phyloP scores from a whole-genome alignment of 352 stramenopile genomes.

The Pythium graminicola region DNA sequence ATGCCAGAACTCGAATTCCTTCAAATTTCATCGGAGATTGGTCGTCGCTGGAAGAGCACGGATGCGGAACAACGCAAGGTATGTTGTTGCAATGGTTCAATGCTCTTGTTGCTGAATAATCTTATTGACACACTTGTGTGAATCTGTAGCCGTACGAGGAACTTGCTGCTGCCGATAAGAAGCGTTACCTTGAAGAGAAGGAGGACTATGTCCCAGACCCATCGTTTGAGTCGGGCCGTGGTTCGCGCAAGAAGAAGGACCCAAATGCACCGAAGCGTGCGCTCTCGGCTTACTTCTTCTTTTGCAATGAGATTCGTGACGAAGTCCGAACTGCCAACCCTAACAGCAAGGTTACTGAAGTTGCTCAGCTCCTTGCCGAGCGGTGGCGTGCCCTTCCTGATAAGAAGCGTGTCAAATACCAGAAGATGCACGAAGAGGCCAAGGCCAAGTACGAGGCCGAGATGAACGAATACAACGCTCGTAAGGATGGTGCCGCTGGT shows the following conservation, averaged over 20 bases:
- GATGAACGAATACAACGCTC: slow-evolving; percentile 88
- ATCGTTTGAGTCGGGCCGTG: slow-evolving; percentile 60
- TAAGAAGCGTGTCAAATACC: slow-evolving; percentile 89
- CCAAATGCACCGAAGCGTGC: slow-evolving; percentile 91
- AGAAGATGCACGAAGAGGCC: slow-evolving; percentile 82
- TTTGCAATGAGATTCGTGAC: slow-evolving; percentile 91
- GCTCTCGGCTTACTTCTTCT: slow-evolving; percentile 94
- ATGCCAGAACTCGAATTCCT: slow-evolving; percentile 83
- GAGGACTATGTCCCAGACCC: slow-evolving; percentile 85
- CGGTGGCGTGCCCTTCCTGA: slow-evolving; percentile 87
- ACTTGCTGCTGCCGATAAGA: slow-evolving; percentile 79
- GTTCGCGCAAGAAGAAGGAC: slow-evolving; percentile 87
- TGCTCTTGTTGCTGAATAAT: slow-evolving; percentile 2
- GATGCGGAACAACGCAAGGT: slow-evolving; percentile 54
- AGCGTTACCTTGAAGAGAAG: slow-evolving; percentile 84
- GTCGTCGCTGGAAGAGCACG: slow-evolving; percentile 77
- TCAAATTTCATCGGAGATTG: slow-evolving; percentile 83
- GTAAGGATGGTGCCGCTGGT: slow-evolving; percentile 31
- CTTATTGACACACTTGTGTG: slow-evolving; percentile 7
- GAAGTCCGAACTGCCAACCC: slow-evolving; percentile 90
- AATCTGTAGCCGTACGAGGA: slow-evolving; percentile 67
- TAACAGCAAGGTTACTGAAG: slow-evolving; percentile 92
- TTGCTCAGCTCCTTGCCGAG: slow-evolving; percentile 75
- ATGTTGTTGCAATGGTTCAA: slow-evolving; percentile 12
- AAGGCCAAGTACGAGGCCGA: slow-evolving; percentile 85